Conservation (phyloP, 495 filamentous ascomycete species). For the Penicillium subrubescens region DNA sequence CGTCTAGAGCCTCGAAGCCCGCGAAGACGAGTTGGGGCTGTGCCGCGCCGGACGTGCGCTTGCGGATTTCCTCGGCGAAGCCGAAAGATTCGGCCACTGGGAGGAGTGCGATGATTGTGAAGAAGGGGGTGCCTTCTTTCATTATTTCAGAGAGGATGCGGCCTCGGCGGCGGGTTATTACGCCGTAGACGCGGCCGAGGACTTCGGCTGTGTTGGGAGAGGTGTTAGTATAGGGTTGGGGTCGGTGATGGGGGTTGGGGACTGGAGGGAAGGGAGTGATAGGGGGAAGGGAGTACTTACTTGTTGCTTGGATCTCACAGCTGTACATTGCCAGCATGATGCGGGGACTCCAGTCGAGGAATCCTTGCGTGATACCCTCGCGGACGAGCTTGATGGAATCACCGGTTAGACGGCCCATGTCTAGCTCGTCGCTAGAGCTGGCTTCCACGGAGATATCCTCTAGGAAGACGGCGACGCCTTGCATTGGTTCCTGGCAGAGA, state of each 20-base stretch:
- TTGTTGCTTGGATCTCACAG: conserved; percentile 94
- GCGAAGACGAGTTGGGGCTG: conserved; percentile 91
- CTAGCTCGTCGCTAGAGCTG: conserved; percentile 59
- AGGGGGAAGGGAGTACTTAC: conserved; percentile 49
- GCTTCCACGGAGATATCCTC: conserved; percentile 70
- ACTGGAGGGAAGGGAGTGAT: conserved; percentile 2
- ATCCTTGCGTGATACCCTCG: conserved; percentile 80
- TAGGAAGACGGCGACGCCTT: conserved; percentile 89
- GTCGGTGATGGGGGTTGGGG: too few species aligned
- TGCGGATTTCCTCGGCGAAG: conserved; percentile 93
- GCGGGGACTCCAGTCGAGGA: conserved; percentile 93
- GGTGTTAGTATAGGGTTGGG: conserved; percentile 12
- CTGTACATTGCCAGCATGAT: conserved; percentile 98
- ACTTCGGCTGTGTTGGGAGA: conserved; percentile 69
- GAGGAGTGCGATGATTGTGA: conserved; percentile 82
- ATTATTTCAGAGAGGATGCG: conserved; percentile 86
- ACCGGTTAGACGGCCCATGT: conserved; percentile 83
- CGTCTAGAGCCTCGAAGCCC: conserved; percentile 83
- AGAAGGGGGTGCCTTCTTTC: conserved; percentile 96
- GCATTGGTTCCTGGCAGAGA: conserved; percentile 89
- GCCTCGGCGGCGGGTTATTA: conserved; percentile 87
- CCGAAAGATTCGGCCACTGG: conserved; percentile 95
- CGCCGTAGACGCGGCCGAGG: conserved; percentile 89
- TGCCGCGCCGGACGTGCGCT: conserved; percentile 86
- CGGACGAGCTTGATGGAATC: conserved; percentile 88